Evolutionary conservation across 2,329 filamentous ascomycete genomes (phyloP), one percentile per base, ranked within the genome.

Genomic region (Colletotrichum sp.): DNA sequence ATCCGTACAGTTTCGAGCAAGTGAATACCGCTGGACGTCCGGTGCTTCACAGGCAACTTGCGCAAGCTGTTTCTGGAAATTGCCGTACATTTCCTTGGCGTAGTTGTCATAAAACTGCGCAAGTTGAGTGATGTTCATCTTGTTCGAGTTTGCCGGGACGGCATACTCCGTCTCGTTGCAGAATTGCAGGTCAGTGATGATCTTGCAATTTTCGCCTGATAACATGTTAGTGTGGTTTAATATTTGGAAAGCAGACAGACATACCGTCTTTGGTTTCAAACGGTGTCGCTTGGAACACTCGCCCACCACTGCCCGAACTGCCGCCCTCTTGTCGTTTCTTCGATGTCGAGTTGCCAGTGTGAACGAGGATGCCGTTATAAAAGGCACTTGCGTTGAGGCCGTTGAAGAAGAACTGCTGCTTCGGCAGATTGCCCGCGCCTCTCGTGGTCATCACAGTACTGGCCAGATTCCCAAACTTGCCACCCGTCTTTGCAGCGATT

Each of bases 161-260:
- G 96, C 94, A 82, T 98, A 98, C 67, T 96, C 95, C 64, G 96
- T 94, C 80, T 96, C 92, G 79, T 94, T 91, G 86, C 97, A 99
- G 84, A 99, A 98, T 0, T 92, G 88, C n/a, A 99, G 91, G 81
- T 98, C 93, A 83, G 93, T 96, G 62, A 99, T 89, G 55, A 99
- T 90, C 76, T 94, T 94, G 84, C 97, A 99, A 81, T 96, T 98
- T 76, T 92, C 91, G 75, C 94, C 95, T 92, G 80, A 78, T 76
- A 18, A n/a, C 21, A 21, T 8, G 10, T 44, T 44, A 70, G 63
- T 24, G 26, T 26, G 21, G 39, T 32, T 28, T 36, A 3, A 16
- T 18, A 10, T 18, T 10, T 21, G 13, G 57, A 32, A 44, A 18
- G 13, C 15, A n/a, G 18, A 7, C 36, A n/a, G 18, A 36, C 89